phyloP scores from a whole-genome alignment of 2,329 filamentous ascomycete genomes.

The Hypoxylon sp. region DNA sequence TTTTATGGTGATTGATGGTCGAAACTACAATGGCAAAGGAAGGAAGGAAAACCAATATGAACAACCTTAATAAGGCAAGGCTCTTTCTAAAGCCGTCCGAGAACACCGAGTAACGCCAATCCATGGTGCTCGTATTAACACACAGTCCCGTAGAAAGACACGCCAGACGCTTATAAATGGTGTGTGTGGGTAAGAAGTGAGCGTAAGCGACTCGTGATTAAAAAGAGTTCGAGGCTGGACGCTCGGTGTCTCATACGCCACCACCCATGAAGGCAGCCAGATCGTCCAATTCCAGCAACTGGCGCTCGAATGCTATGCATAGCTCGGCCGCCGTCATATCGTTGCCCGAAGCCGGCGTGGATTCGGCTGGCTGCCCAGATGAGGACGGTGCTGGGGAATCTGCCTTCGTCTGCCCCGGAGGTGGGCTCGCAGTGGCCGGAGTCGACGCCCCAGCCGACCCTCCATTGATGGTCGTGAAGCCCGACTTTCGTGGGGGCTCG shows the following conservation, averaged over 20 bases:
- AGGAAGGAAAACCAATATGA: background rate
- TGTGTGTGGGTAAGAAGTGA: slow-evolving; percentile 18
- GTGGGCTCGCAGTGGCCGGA: slow-evolving; percentile 63
- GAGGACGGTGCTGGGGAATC: slow-evolving; percentile 54
- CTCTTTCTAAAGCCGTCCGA: slow-evolving; percentile 20
- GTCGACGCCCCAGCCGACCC: slow-evolving; percentile 65
- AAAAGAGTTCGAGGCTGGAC: slow-evolving; percentile 3
- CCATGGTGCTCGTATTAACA: slow-evolving; percentile 41
- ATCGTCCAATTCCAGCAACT: slow-evolving; percentile 72
- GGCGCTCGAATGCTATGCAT: slow-evolving; percentile 71
- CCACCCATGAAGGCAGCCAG: slow-evolving; percentile 75
- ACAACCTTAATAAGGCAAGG: slow-evolving; percentile 10
- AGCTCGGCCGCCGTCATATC: slow-evolving; percentile 73
- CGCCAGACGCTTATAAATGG: slow-evolving; percentile 11
- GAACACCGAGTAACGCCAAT: slow-evolving; percentile 43
- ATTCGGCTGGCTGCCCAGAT: slow-evolving; percentile 48
- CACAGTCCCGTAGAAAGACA: slow-evolving; percentile 34
- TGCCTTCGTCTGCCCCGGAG: slow-evolving; percentile 58
- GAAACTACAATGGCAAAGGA: slow-evolving; percentile 13
- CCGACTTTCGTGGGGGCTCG: slow-evolving; percentile 69
- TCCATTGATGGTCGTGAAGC: slow-evolving; percentile 72
- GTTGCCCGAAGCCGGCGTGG: slow-evolving; percentile 49
- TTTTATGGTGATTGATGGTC: slow-evolving; percentile 3
- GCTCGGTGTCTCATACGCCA: slow-evolving; percentile 62
- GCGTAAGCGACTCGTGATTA: slow-evolving; percentile 26